Percentiles rank a stretch among this genome's conserved stretches.
Evolutionary conservation across 139 green algal species (phyloP).

Genomic region (Tetraselmis striata): DNA sequence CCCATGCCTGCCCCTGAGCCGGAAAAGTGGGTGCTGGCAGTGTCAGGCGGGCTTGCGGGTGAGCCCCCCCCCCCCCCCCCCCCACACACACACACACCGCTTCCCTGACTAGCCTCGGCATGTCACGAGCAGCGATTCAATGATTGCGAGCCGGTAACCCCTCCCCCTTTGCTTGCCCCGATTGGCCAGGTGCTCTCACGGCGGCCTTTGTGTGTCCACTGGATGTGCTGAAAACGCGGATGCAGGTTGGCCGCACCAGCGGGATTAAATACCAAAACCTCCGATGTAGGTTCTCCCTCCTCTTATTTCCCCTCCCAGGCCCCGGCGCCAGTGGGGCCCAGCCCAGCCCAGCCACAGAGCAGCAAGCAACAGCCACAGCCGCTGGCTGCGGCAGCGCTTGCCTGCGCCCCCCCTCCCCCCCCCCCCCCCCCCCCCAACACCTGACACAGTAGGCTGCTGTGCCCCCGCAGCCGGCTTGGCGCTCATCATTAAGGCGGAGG

Average conservation of each 20-base stretch:
- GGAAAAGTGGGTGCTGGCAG: constrained; percentile 7
- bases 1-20: no score
- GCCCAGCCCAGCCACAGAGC: no score
- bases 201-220: constrained; percentile 93
- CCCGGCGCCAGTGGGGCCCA: no score
- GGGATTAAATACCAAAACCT: constrained; percentile 21
- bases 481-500: constrained; percentile 75
- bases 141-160: no score
- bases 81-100: no score
- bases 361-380: neutral
- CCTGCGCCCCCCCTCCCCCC: no score
- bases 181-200: constrained; percentile 76
- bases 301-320: no score
- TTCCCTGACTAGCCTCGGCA: no score
- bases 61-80: neutral
- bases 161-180: no score
- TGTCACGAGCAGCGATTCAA: no score
- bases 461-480: constrained; percentile 63
- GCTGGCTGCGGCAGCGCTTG: neutral
- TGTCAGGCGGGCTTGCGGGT: neutral
- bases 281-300: neutral
- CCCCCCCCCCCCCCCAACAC: no score
- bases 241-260: constrained; percentile 79
- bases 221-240: constrained; percentile 94
- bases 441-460: no score